These are phyloP conservation scores for Torrubiellomyces zombiae DNA, from an alignment of 2,329 filamentous ascomycete species.

Conservation along the genomic window DNA sequence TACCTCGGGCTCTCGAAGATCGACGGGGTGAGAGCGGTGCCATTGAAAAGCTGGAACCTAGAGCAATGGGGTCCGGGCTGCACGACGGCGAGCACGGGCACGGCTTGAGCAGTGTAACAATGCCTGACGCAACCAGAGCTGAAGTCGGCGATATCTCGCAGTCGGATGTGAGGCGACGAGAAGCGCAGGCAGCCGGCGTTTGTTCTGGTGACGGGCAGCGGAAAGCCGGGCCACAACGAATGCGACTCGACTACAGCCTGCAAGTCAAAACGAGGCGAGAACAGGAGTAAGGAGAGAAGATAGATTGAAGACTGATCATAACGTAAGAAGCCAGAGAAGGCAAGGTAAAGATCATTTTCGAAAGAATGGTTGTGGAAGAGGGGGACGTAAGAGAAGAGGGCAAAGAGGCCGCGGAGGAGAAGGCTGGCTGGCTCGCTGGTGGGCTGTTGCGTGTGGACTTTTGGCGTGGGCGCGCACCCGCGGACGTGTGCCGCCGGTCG, in stretches of 20 bases:
- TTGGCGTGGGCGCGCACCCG: neutral
- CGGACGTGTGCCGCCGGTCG: no score
- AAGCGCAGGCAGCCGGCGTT: constrained; percentile 8
- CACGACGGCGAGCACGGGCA: neutral
- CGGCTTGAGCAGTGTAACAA: no score
- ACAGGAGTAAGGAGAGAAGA: constrained; percentile 2
- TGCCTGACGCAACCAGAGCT: no score
- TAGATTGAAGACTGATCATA: constrained; percentile 6
- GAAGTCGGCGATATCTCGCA: no score
- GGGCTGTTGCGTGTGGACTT: neutral
- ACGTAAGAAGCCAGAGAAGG: constrained; percentile 4
- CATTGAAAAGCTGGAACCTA: constrained; percentile 25
- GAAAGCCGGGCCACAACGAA: constrained; percentile 1
- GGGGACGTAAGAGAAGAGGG: neutral
- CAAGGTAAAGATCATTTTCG: constrained; percentile 1
- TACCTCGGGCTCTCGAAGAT: constrained; percentile 76
- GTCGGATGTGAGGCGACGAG: constrained; percentile 14
- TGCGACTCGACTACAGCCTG: constrained; percentile 6
- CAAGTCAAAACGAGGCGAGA: constrained; percentile 3
- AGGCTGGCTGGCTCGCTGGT: constrained; percentile 3
- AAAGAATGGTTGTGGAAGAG: constrained; percentile 3
- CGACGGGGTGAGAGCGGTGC: constrained; percentile 59
- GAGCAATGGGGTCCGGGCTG: constrained; percentile 14
- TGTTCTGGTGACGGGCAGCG: constrained; percentile 6
- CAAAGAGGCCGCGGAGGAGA: constrained; percentile 1